Evolutionary conservation across 2,329 filamentous ascomycete species (phyloP).

Genomic region (Fusarium gaditjirri): DNA sequence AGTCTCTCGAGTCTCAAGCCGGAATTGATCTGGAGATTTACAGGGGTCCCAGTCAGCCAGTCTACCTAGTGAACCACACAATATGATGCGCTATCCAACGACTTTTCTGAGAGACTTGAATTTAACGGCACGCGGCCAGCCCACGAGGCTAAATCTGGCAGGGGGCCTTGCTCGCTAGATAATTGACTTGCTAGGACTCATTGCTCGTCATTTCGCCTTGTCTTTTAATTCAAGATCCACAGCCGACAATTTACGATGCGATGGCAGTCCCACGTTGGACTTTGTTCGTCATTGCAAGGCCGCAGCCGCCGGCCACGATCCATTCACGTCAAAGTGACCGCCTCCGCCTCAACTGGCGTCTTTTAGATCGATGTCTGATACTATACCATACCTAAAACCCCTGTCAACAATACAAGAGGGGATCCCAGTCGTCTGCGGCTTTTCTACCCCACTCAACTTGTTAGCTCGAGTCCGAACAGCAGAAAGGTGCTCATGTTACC

Average conservation of each 20-base stretch:
- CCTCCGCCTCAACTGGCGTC: conserved; percentile 31
- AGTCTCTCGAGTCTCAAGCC: conserved; percentile 28
- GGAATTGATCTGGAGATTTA: conserved; percentile 38
- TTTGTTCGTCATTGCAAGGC: conserved; percentile 33
- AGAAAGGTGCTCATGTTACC: conserved; percentile 34
- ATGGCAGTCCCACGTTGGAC: conserved; percentile 26
- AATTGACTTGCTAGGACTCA: conserved; percentile 34
- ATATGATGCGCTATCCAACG: conserved; percentile 39
- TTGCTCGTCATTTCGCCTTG: conserved; percentile 20
- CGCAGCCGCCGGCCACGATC: conserved; percentile 33
- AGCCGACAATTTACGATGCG: conserved; percentile 9
- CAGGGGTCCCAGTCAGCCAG: conserved; percentile 29
- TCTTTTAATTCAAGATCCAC: conserved; percentile 32
- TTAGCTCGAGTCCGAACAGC: conserved; percentile 28
- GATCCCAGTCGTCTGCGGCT: conserved; percentile 41
- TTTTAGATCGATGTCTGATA: conserved; percentile 20
- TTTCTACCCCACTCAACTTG: conserved; percentile 31
- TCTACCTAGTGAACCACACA: conserved; percentile 32
- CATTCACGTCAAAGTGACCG: conserved; percentile 36
- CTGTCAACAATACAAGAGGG: conserved; percentile 26
- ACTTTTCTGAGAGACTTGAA: conserved; percentile 34
- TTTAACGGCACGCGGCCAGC: conserved; percentile 43
- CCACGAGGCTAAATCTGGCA: conserved; percentile 46
- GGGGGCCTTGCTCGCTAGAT: conserved; percentile 38
- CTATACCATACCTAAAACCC: conserved; percentile 14